Conservation (phyloP, 2,329 filamentous ascomycete genomes). For the Fonsecaea monophora region DNA sequence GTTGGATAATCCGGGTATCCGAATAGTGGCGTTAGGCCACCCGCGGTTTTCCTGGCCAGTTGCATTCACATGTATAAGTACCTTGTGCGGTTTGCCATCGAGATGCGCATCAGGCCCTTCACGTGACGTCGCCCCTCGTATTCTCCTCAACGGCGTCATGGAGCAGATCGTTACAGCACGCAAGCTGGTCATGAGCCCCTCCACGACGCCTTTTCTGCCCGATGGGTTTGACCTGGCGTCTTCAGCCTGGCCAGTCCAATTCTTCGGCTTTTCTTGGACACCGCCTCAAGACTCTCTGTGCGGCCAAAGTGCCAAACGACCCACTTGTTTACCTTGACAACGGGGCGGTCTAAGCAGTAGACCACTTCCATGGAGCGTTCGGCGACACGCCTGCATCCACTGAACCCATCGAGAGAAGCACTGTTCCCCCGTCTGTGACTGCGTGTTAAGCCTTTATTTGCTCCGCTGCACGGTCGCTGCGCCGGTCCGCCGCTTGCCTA, state of each 20-base stretch:
- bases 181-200: not conserved
- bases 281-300: not conserved
- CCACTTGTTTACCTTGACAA: not conserved
- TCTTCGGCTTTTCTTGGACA: not conserved
- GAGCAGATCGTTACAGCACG: not conserved
- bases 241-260: not conserved
- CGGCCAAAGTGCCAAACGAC: not conserved
- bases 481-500: conserved; percentile 17
- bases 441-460: not conserved
- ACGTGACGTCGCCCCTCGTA: not conserved
- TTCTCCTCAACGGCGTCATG: not conserved
- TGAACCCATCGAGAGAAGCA: not conserved
- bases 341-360: conserved; percentile 2
- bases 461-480: not conserved
- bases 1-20: not conserved
- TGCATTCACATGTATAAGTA: not conserved
- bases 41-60: not conserved
- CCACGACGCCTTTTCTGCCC: not conserved
- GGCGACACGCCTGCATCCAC: not conserved
- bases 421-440: not conserved
- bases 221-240: not conserved
- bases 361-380: not conserved
- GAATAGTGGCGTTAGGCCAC: not conserved
- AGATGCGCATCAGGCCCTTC: not conserved
- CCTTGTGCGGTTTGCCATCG: not conserved